These are phyloP conservation scores for Endothia cerciana DNA, from an alignment of 2,329 filamentous ascomycete species.

Conservation along the genomic window DNA sequence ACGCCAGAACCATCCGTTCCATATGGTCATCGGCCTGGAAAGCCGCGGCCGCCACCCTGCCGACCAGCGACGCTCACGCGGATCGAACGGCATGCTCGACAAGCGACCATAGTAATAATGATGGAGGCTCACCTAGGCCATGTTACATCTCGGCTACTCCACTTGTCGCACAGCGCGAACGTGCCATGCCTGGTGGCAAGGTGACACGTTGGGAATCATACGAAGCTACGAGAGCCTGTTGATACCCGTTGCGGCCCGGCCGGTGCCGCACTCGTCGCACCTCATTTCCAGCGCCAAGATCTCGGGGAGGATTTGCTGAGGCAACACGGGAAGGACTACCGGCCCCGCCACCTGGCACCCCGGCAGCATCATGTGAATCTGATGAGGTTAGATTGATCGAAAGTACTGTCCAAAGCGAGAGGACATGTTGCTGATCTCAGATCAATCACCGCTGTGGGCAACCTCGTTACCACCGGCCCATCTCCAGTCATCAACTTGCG, in stretches of 20 bases:
- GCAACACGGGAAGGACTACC: neutral
- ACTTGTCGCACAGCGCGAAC: conserved; percentile 10
- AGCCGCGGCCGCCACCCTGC: neutral
- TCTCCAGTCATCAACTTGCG: neutral
- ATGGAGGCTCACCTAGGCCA: neutral
- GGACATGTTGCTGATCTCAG: neutral
- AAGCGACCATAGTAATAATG: neutral
- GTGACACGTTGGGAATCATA: neutral
- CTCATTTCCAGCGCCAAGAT: neutral
- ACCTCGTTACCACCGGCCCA: neutral
- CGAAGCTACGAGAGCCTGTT: neutral
- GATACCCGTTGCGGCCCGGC: conserved; percentile 7
- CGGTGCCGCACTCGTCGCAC: conserved; percentile 6
- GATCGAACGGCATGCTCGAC: neutral
- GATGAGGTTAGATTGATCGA: neutral
- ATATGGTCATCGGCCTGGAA: neutral
- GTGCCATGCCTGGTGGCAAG: conserved; percentile 1
- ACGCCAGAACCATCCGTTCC: neutral
- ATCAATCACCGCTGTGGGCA: neutral
- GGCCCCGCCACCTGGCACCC: conserved; percentile 9
- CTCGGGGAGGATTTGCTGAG: neutral
- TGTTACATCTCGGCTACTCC: conserved; percentile 1
- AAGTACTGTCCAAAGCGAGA: neutral
- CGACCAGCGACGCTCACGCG: neutral
- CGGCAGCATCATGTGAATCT: conserved; percentile 14